Percentiles rank a stretch among this genome's conserved stretches.
phyloP scores from a whole-genome alignment of 2,329 filamentous ascomycete species.

The Ophiostoma sp. region DNA sequence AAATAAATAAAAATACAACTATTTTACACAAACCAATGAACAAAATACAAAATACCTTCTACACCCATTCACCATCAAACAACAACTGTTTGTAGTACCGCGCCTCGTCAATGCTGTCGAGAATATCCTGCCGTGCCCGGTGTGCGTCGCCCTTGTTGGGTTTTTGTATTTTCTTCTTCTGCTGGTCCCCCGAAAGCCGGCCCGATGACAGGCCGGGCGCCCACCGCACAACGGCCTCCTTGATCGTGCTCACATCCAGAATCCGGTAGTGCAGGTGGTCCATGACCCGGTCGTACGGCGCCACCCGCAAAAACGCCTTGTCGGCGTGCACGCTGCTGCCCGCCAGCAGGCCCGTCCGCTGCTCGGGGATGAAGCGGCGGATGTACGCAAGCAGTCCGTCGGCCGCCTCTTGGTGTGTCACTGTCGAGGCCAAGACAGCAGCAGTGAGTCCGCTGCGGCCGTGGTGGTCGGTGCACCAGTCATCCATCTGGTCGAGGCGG shows the following conservation, averaged over 20 bases:
- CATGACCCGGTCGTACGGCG: conserved; percentile 67
- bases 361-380: conserved; percentile 61
- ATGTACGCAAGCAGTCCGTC: conserved; percentile 72
- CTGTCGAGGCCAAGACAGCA: conserved; percentile 66
- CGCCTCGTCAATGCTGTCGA: conserved; percentile 93
- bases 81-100: conserved; percentile 64
- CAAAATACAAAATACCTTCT: background rate
- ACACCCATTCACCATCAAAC: conserved; percentile 24
- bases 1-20: too few species aligned
- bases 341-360: conserved; percentile 66
- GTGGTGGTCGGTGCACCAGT: conserved; percentile 84
- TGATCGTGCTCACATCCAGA: conserved; percentile 84
- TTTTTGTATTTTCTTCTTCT: background rate
- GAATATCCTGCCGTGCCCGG: conserved; percentile 79
- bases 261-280: conserved; percentile 84
- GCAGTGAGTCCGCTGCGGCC: conserved; percentile 73
- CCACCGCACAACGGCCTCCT: conserved; percentile 86
- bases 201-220: conserved; percentile 39
- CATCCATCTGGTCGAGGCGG: conserved; percentile 72
- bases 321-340: conserved; percentile 94
- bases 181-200: background rate
- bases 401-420: conserved; percentile 67
- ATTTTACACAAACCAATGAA: background rate
- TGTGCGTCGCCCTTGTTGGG: conserved; percentile 66
- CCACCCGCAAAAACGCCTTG: conserved; percentile 68